Base-by-base conservation (phyloP, 208 protist species). In the Leishmania major region DNA sequence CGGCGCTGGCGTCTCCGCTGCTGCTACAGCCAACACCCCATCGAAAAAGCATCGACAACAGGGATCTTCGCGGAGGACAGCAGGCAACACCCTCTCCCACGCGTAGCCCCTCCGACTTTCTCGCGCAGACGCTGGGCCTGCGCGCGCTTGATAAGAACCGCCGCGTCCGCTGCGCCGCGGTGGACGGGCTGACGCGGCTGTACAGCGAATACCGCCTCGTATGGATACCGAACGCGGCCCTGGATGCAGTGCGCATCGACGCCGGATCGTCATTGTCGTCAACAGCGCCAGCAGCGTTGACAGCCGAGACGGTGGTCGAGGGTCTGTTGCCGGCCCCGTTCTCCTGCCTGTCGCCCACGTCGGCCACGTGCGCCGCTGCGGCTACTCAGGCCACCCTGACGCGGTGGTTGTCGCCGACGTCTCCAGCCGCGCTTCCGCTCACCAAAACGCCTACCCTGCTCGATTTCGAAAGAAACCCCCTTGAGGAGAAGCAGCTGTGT, bases 151-250 rank as follows among this genome's bases (percentile, higher is more conserved):
- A 97, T 80, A 92, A 93, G 79, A 92, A 94, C 80, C 74, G 74
- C 19, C 88, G 84, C 15, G 91, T 97, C 37, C 91, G 92, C 19
- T 78, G 88, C 75, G 78, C 83, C 35, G 92, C 94, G 3, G 88
- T 95, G 17, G 87, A 90, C 28, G 83, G 87, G 66, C 81, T 95
- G 15, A 80, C 84, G 51, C 57, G 35, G 55, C 86, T 97, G 19
- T 97, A 95, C 82, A 84, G 80, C 37, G 81, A 62, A 22, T 82
- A 88, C 64, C 77, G 79, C 8, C 77, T 85, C 13, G 8, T 85
- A 31, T 96, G 93, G 93, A 90, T 96, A 47, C 93, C 93, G 5
- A 86, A 91, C 74, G 78, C 76, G 2, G 86, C 95, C 10, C 69
- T 95, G 59, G 79, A 85, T 43, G 82, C 88, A 19, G 45, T 85